Evolutionary conservation across 768 basidiomycete species (phyloP), one percentile per base, ranked within the genome.

Genomic region (Kwoniella botswanensis): DNA sequence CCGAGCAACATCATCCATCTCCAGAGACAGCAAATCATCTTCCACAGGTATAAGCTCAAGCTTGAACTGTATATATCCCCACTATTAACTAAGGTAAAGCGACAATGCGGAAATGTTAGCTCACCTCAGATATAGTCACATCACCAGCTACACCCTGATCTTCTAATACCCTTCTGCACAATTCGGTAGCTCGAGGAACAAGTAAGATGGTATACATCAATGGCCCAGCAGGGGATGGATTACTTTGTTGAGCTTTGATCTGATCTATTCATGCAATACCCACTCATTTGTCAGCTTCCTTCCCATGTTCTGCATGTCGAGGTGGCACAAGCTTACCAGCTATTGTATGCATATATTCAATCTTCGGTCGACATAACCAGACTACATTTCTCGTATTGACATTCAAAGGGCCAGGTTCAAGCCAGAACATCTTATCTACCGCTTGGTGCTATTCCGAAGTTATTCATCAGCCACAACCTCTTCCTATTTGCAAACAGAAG

Each of bases 371-470:
- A 82, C 93, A 96, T 10, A 99, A 88, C 84, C 98, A 99, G 21
- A 99, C 89, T 69, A 98, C 89, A 76, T 95, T 95, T 43, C 91
- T 88, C 6, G 95, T 94, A 3, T 89, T 87, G 2, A 93, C 91
- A 13, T 89, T 87, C 57, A 98, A 85, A 10, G 93, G 90, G 18
- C 95, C 95, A 12, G 91, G 84, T 84, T 98, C 97, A 24, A 99
- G 89, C 96, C 97, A 99, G 85, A 95, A 97, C 93, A 99, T 96
- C 86, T 97, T 97, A 86, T 98, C 95, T 3, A 99, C 93, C 5
- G 94, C 95, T 89, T 98, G 95, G 81, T 98, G 92, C 96, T 98
- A 75, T 66, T 24, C 7, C 7, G 35, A 35, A 35, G 35, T 35
- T 29, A 9, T 35, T 7, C 35, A 35, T 35, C 35, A 35, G 35